Conservation (phyloP, 2,329 filamentous ascomycete genomes). For the Lithohypha guttulata region DNA sequence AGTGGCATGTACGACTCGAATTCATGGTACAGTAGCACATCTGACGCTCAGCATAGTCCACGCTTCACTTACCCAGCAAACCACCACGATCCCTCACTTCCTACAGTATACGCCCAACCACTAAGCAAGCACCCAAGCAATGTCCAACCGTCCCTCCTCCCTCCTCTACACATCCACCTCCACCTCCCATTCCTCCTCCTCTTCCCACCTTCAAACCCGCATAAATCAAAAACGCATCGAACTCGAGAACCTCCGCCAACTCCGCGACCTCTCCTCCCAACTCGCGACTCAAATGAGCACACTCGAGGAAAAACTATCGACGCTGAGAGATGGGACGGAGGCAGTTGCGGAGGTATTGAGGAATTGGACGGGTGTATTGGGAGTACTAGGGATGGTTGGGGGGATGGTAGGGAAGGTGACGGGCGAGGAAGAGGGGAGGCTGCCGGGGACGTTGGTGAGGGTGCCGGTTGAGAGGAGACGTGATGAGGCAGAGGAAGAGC, state of each 20-base stretch:
- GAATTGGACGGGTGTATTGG: slow-evolving; percentile 56
- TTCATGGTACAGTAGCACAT: too few relatives aligned
- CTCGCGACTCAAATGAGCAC: slow-evolving; percentile 53
- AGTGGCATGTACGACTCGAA: too few relatives aligned
- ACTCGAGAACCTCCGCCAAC: slow-evolving; percentile 50
- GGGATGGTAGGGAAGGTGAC: neutral
- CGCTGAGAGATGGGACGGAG: slow-evolving; percentile 52
- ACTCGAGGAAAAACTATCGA: slow-evolving; percentile 50
- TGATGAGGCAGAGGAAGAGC: slow-evolving; percentile 8
- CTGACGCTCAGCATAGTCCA: too few relatives aligned
- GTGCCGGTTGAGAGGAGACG: slow-evolving; percentile 16
- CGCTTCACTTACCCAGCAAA: too few relatives aligned
- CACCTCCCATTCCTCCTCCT: slow-evolving; percentile 21
- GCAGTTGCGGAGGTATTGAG: slow-evolving; percentile 56
- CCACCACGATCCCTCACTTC: too few relatives aligned
- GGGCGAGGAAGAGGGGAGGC: slow-evolving; percentile 4
- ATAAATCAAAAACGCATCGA: slow-evolving; percentile 55
- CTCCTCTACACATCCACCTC: neutral
- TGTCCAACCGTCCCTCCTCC: slow-evolving; percentile 25
- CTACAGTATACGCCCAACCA: too few relatives aligned
- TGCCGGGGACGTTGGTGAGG: slow-evolving; percentile 20
- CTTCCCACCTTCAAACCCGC: slow-evolving; percentile 48
- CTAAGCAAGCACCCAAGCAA: slow-evolving; percentile 17
- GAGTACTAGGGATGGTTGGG: slow-evolving; percentile 52
- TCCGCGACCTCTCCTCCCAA: slow-evolving; percentile 51